These are phyloP conservation scores for Tardiomyces digboiensis DNA, from an alignment of 1,139 yeast species.

Conservation along the genomic window DNA sequence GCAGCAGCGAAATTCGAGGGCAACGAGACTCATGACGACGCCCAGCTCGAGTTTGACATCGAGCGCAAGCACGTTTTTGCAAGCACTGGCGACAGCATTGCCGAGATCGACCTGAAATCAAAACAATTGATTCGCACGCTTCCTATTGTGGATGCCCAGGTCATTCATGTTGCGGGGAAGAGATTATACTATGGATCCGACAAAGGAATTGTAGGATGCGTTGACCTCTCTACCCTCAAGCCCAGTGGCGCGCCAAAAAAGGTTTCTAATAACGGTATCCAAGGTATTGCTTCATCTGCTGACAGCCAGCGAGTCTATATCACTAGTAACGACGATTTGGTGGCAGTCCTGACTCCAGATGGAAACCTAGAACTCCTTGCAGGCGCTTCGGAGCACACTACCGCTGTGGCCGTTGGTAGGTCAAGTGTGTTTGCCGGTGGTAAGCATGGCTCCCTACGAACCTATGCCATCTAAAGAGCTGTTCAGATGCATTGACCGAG, in stretches of 20 bases:
- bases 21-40: constrained; percentile 1
- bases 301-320: background rate
- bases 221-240: background rate
- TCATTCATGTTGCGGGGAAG: background rate
- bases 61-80: constrained; percentile 20
- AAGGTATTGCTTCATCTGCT: background rate
- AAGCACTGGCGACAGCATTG: background rate
- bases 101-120: background rate
- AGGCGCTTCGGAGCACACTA: background rate
- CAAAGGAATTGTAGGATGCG: background rate
- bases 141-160: background rate
- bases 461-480: background rate
- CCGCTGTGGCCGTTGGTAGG: background rate
- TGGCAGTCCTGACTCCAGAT: background rate
- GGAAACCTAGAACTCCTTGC: background rate
- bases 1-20: no score
- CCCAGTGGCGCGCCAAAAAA: background rate
- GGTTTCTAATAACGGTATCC: background rate
- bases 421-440: background rate
- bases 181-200: background rate
- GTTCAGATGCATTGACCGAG: background rate
- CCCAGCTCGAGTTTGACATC: constrained; percentile 31
- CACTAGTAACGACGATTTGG: background rate
- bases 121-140: background rate
- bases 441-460: background rate